Percentiles rank a stretch among this genome's conserved stretches.
Evolutionary conservation across 2,329 filamentous ascomycete species (phyloP).

Genomic region (Penicillium sp.): DNA sequence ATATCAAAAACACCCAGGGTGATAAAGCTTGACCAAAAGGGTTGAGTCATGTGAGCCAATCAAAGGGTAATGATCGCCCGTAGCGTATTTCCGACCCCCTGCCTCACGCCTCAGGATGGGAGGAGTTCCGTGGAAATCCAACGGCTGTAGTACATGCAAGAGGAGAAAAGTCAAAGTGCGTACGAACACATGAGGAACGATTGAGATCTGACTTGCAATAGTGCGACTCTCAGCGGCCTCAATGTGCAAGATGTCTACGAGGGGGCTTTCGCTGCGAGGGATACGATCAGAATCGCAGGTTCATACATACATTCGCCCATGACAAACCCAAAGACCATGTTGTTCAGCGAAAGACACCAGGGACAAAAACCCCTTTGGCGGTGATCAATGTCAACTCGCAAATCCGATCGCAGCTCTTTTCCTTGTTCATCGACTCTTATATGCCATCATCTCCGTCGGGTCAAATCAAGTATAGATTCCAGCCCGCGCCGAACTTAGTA

Average conservation of each 20-base stretch:
- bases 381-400: constrained; percentile 18
- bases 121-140: constrained; percentile 15
- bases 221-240: constrained; percentile 17
- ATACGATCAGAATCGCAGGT: constrained; percentile 12
- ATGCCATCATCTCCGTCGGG: constrained; percentile 10
- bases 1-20: no score
- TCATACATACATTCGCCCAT: constrained; percentile 15
- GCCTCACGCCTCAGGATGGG: constrained; percentile 8
- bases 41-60: background rate
- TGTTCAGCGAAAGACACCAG: background rate
- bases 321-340: background rate
- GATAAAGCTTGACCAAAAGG: background rate
- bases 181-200: background rate
- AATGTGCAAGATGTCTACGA: constrained; percentile 16
- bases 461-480: constrained; percentile 11
- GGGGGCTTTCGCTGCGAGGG: constrained; percentile 15
- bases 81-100: background rate
- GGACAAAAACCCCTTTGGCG: background rate
- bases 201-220: constrained; percentile 3
- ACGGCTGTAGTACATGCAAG: constrained; percentile 16
- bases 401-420: constrained; percentile 18
- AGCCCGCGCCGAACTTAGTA: constrained; percentile 8
- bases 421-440: constrained; percentile 19
- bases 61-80: background rate
- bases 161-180: constrained; percentile 17